Conservation (phyloP, 2,329 filamentous ascomycete genomes). For the Calcarisporium arbuscula region DNA sequence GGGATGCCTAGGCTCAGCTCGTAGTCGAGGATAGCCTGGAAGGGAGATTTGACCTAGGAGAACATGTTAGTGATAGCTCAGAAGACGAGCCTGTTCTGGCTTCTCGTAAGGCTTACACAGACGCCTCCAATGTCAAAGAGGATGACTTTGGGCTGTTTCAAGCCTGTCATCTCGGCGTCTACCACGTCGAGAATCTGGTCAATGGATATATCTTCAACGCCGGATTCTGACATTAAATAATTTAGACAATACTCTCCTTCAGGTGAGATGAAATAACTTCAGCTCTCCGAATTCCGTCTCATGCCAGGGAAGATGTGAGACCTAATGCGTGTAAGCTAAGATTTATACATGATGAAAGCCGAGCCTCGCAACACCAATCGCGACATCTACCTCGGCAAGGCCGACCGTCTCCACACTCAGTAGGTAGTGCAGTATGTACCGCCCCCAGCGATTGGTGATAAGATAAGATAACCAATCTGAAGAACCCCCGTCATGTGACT, state of each 20-base stretch:
- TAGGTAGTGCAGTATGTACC: too few species aligned
- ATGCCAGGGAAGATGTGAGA: too few species aligned
- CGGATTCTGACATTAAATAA: slow-evolving; percentile 1
- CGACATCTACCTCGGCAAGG: slow-evolving; percentile 12
- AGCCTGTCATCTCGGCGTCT: slow-evolving; percentile 31
- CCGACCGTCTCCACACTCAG: too few species aligned
- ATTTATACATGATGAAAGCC: too few species aligned
- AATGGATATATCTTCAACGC: slow-evolving; percentile 7
- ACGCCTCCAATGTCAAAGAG: slow-evolving; percentile 97
- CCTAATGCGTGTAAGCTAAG: too few species aligned
- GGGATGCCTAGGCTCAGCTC: slow-evolving; percentile 72
- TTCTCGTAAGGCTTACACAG: slow-evolving; percentile 63
- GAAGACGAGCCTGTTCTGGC: not conserved
- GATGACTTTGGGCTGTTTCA: slow-evolving; percentile 60
- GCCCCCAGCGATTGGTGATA: too few species aligned
- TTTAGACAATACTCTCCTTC: not conserved
- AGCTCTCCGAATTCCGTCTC: too few species aligned
- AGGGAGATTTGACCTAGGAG: slow-evolving; percentile 74
- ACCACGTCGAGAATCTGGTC: slow-evolving; percentile 23
- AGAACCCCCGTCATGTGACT: slow-evolving; percentile 29
- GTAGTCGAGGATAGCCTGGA: slow-evolving; percentile 90
- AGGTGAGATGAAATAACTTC: too few species aligned
- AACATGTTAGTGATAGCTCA: not conserved
- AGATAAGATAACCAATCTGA: slow-evolving; percentile 7
- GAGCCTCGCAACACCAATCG: too few species aligned